These are phyloP conservation scores for Dryas integrifolia DNA, from an alignment of 331 rosid genomes.

Conservation along the genomic window DNA sequence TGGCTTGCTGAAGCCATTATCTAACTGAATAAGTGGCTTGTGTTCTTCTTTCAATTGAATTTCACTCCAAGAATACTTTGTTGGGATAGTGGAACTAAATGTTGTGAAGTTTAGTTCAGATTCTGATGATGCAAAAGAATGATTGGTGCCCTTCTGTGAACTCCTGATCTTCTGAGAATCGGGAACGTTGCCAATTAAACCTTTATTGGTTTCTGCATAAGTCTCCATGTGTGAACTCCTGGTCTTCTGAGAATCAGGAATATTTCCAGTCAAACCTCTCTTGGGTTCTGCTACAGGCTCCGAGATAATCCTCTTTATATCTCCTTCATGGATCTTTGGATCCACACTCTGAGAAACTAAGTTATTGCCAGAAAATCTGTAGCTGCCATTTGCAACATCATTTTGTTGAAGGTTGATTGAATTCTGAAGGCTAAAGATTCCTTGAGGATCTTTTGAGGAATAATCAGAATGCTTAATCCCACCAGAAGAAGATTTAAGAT, in stretches of 20 bases:
- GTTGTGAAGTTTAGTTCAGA: constrained; percentile 49
- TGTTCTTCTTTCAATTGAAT: constrained; percentile 41
- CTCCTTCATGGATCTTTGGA: constrained; percentile 42
- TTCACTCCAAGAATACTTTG: constrained; percentile 49
- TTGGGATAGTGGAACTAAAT: constrained; percentile 45
- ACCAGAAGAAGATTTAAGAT: constrained; percentile 51
- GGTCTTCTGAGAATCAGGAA: constrained; percentile 38
- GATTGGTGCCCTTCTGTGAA: constrained; percentile 32
- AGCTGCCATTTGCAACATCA: constrained; percentile 55
- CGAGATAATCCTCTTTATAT: constrained; percentile 43
- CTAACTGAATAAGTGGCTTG: constrained; percentile 40
- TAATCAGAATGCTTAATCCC: constrained; percentile 66
- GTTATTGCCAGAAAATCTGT: constrained; percentile 42
- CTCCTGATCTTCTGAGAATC: constrained; percentile 36
- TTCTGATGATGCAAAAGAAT: constrained; percentile 45
- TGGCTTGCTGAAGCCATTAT: constrained; percentile 50
- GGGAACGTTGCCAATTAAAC: constrained; percentile 32
- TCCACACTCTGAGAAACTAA: constrained; percentile 40
- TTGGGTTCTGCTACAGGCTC: constrained; percentile 43
- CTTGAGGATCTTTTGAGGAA: constrained; percentile 52
- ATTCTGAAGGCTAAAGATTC: constrained; percentile 49
- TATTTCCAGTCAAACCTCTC: constrained; percentile 32
- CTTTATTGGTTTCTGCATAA: constrained; percentile 39
- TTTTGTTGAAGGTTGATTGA: constrained; percentile 40
- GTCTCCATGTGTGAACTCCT: constrained; percentile 27